Conservation (phyloP, 768 basidiomycete genomes). For the Mycena polygramma region DNA sequence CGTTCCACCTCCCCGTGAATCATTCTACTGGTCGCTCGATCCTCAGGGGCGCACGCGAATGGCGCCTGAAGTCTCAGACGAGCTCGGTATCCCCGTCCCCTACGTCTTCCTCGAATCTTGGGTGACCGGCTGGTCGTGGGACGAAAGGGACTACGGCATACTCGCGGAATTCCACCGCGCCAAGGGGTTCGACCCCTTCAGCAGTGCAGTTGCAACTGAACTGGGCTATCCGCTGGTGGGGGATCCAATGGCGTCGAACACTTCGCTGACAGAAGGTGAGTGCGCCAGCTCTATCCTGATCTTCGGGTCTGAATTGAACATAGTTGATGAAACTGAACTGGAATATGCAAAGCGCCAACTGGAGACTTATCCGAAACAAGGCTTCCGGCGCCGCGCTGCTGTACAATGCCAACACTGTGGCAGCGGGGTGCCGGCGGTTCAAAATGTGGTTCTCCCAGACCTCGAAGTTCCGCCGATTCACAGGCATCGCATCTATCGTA, state of each 20-base stretch:
- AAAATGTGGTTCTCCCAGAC: constrained; percentile 11
- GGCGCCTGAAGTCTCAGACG: constrained; percentile 6
- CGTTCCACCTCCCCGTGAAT: background rate
- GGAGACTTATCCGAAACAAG: constrained; percentile 12
- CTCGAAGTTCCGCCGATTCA: constrained; percentile 18
- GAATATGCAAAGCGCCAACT: constrained; percentile 2
- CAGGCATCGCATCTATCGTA: constrained; percentile 18
- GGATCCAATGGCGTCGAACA: background rate
- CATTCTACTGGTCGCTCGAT: constrained; percentile 20
- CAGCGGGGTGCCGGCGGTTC: background rate
- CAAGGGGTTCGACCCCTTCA: constrained; percentile 6
- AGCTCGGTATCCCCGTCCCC: constrained; percentile 12
- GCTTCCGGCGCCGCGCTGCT: background rate
- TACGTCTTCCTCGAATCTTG: constrained; percentile 16
- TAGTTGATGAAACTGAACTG: constrained; percentile 7
- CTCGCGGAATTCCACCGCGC: constrained; percentile 12
- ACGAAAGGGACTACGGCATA: background rate
- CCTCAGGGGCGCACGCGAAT: background rate
- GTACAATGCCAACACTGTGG: constrained; percentile 1
- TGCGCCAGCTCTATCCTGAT: background rate
- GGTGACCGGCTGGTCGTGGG: constrained; percentile 9
- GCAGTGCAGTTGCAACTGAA: background rate
- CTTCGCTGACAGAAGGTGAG: constrained; percentile 10
- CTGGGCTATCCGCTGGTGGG: constrained; percentile 10
- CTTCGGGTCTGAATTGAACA: background rate